These are phyloP conservation scores for Cicer cuneatum DNA, from an alignment of 306 rosid species.

Conservation along the genomic window DNA sequence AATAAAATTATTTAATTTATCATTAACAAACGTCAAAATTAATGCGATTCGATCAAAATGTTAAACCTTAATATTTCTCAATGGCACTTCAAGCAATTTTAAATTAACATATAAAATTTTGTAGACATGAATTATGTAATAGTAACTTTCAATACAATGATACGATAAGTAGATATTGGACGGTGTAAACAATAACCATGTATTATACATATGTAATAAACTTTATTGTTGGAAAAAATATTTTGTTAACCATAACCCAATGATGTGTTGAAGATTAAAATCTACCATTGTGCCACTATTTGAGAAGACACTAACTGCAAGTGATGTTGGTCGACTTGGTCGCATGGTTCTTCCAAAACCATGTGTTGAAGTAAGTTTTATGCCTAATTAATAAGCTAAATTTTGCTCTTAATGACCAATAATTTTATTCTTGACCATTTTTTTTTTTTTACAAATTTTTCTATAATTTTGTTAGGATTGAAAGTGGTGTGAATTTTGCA, in stretches of 20 bases:
- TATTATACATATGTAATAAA: background rate
- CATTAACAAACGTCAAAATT: too few relatives aligned
- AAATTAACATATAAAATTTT: too few relatives aligned
- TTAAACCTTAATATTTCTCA: too few relatives aligned
- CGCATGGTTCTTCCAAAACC: conserved; percentile 97
- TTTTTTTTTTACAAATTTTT: conserved; percentile 8
- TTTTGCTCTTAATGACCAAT: conserved; percentile 1
- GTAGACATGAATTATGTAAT: too few relatives aligned
- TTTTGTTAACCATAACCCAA: conserved; percentile 64
- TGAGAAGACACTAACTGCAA: conserved; percentile 91
- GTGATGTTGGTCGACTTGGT: conserved; percentile 98
- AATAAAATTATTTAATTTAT: too few relatives aligned
- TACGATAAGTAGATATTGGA: too few relatives aligned
- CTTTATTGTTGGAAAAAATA: conserved; percentile 4
- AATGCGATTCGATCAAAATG: too few relatives aligned
- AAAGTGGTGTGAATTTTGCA: conserved; percentile 49
- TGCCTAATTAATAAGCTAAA: background rate
- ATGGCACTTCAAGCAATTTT: too few relatives aligned
- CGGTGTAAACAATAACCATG: background rate
- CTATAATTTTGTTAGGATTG: conserved; percentile 37
- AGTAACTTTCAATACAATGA: too few relatives aligned
- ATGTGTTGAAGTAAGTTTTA: conserved; percentile 82
- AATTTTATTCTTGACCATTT: background rate
- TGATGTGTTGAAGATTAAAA: conserved; percentile 73
- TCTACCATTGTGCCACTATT: conserved; percentile 88